Base-by-base conservation (phyloP, 768 basidiomycete species). In the Tricholoma flavovirens region DNA sequence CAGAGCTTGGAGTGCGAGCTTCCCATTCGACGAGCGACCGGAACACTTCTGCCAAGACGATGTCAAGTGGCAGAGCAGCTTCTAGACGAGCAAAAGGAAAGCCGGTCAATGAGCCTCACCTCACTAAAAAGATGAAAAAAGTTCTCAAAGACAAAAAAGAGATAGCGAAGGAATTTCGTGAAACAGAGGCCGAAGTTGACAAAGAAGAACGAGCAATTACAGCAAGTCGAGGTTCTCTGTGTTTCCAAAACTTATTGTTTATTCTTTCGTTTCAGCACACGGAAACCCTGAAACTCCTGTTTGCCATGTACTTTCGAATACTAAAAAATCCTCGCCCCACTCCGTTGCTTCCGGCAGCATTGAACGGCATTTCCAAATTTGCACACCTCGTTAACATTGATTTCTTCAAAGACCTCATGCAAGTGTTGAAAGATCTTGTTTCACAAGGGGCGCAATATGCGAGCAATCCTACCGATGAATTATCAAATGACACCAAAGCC, bases 371-470 rank as follows among this genome's bases (percentile, higher is more conserved):
- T 64, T 86, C 94, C 2, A 87, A 84, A 73, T 98, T 92, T 66
- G 88, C 96, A 1, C 97, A 98, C 68, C 83, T 98, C 56, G 93
- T 99, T 69, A 99, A 97, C 71, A 83, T 98, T 63, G 95, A 99
- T 69, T 98, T 99, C 74, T 99, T 98, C 83, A 87, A 88, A 66
- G 97, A 99, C 73, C 77, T 99, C 48, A 81, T 99, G 76, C 78
- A 83, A 53, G 91, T 94, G 5, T 77, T 99, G 32, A 90, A 90
- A 72, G 79, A 79, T 56, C 80, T 95, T 56, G 83, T 95, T 63
- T 58, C 60, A 42, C 74, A 75, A 46, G 72, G 73, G 55, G 71
- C 75, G 26, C 72, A 75, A n/a, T 71, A 70, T 22, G 73, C 69
- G 48, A 69, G 71, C 48, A 70, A 68, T 24, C 55, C 59, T 54